A percentile compares a stretch with the other conserved stretches of the same genome.
Evolutionary conservation across 495 filamentous ascomycete species (phyloP).

Genomic region (Xylaria grammica): DNA sequence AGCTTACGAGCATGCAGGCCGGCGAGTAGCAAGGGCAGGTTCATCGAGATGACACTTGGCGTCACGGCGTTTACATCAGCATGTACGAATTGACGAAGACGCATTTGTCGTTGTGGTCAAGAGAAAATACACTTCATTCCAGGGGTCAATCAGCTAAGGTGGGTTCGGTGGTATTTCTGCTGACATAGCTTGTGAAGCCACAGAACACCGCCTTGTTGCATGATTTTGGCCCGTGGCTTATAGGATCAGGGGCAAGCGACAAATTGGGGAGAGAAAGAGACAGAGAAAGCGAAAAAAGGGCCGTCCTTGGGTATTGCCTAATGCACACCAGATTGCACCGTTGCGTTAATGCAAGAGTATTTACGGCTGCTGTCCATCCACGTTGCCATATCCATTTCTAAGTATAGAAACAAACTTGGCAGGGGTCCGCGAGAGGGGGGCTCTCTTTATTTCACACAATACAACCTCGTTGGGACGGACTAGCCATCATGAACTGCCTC

Average conservation of each 20-base stretch:
- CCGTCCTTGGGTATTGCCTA: conserved; percentile 3
- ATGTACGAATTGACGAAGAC: background rate
- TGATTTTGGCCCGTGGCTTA: background rate
- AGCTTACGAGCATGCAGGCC: background rate
- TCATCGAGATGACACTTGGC: background rate
- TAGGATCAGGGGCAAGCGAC: conserved; percentile 1
- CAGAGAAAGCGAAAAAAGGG: background rate
- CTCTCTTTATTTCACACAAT: conserved; percentile 8
- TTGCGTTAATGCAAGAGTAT: conserved; percentile 10
- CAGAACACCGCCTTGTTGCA: background rate
- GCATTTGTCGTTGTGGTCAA: background rate
- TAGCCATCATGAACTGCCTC: background rate
- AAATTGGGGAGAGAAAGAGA: background rate
- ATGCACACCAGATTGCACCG: conserved; percentile 14
- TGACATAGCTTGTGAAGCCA: conserved; percentile 10
- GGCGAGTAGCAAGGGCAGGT: conserved; percentile 11
- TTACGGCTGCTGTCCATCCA: conserved; percentile 1
- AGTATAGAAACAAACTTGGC: conserved; percentile 17
- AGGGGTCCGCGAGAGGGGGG: background rate
- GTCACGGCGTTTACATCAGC: background rate
- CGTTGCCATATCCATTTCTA: conserved; percentile 9
- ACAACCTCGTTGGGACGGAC: conserved; percentile 7
- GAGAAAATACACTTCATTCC: background rate
- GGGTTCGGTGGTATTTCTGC: background rate
- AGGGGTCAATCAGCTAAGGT: conserved; percentile 1